These are phyloP conservation scores for Sesbania bispinosa DNA, from an alignment of 306 rosid species.

Conservation along the genomic window DNA sequence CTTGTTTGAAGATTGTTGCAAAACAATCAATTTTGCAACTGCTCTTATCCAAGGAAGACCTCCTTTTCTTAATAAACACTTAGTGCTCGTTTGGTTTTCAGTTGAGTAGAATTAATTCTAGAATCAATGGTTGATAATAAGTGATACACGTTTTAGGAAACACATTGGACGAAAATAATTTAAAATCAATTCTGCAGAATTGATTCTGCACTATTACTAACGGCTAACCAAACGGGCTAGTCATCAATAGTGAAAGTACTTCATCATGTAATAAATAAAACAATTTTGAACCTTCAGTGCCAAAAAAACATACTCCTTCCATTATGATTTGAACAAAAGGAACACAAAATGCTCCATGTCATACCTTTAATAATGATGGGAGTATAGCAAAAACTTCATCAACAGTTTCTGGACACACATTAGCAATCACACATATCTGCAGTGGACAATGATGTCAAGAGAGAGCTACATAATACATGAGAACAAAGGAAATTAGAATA, in stretches of 20 bases:
- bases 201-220: too few species aligned
- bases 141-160: too few species aligned
- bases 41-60: not conserved
- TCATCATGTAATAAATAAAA: not conserved
- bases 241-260: not conserved
- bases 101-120: too few species aligned
- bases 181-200: too few species aligned
- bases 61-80: not conserved
- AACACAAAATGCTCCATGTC: not conserved
- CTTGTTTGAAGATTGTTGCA: not conserved
- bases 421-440: constrained; percentile 84
- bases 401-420: constrained; percentile 65
- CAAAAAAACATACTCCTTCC: not conserved
- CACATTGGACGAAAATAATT: too few species aligned
- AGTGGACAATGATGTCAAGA: constrained; percentile 28
- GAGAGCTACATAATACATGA: constrained; percentile 1
- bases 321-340: not conserved
- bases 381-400: constrained; percentile 85
- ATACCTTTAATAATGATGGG: constrained; percentile 82
- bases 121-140: too few species aligned
- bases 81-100: too few species aligned
- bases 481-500: constrained; percentile 26
- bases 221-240: too few species aligned
- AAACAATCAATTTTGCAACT: not conserved
- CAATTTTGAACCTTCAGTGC: not conserved